A percentile compares a stretch with the other conserved stretches of the same genome.
phyloP scores from a whole-genome alignment of 306 rosid species.

The Vicia faba region DNA sequence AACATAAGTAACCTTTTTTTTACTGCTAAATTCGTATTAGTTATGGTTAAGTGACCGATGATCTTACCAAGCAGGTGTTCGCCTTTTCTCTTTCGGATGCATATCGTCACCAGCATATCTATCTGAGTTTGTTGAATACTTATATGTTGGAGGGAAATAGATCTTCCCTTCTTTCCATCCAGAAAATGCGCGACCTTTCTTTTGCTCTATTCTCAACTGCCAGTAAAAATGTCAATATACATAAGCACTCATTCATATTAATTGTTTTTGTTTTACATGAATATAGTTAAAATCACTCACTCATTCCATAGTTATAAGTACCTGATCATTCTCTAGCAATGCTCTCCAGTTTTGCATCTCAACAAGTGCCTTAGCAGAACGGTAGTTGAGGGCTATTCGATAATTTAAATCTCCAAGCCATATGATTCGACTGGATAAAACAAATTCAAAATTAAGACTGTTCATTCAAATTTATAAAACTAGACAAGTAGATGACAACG shows the following conservation, averaged over 20 bases:
- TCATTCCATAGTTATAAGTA: slow-evolving; percentile 2
- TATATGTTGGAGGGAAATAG: slow-evolving; percentile 97
- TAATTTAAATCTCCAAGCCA: slow-evolving; percentile 99
- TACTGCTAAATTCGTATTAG: slow-evolving; percentile 20
- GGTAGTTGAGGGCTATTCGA: slow-evolving; percentile 89
- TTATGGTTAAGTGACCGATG: slow-evolving; percentile 25
- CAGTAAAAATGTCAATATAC: slow-evolving; percentile 26
- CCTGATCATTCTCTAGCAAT: slow-evolving; percentile 96
- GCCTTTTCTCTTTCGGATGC: slow-evolving; percentile 95
- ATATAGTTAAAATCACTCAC: not conserved
- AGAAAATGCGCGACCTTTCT: slow-evolving; percentile 74
- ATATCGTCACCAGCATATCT: slow-evolving; percentile 90
- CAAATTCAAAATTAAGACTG: slow-evolving; percentile 33
- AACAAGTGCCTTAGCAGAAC: slow-evolving; percentile 90
- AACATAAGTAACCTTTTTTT: slow-evolving; percentile 3
- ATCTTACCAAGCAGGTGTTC: slow-evolving; percentile 98
- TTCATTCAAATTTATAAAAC: slow-evolving; percentile 26
- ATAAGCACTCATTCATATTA: slow-evolving; percentile 10
- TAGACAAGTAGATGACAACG: not conserved
- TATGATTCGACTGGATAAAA: slow-evolving; percentile 71
- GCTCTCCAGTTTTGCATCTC: slow-evolving; percentile 99
- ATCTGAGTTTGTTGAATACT: slow-evolving; percentile 95
- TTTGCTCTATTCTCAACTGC: slow-evolving; percentile 94
- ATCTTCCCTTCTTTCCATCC: slow-evolving; percentile 99
- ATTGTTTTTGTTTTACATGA: slow-evolving; percentile 16